phyloP scores from a whole-genome alignment of 805 yeast species.

The Blastobotrys parvus region DNA sequence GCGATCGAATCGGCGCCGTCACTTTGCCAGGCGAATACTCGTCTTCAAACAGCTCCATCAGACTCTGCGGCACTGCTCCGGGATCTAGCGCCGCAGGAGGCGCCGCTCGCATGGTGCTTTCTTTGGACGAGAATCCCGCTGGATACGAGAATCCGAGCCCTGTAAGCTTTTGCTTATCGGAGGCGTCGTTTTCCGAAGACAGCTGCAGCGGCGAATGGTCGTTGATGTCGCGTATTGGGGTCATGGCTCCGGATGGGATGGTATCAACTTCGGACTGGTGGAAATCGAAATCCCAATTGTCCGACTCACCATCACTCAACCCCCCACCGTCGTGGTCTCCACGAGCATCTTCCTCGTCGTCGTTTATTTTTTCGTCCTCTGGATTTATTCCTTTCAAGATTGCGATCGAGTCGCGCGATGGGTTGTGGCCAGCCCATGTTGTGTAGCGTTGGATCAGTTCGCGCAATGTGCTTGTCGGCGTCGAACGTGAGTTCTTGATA shows the following conservation, averaged over 20 bases:
- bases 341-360: background rate
- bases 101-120: background rate
- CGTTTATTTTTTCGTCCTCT: conserved; percentile 7
- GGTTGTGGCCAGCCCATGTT: conserved; percentile 51
- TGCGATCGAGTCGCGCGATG: conserved; percentile 33
- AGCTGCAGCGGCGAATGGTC: background rate
- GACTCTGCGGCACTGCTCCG: conserved; percentile 59
- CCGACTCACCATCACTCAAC: conserved; percentile 5
- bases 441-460: conserved; percentile 55
- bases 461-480: conserved; percentile 52
- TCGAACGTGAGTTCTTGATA: conserved; percentile 50
- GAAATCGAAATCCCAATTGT: conserved; percentile 58
- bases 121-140: background rate
- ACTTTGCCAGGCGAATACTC: conserved; percentile 26
- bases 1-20: background rate
- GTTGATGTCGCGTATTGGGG: background rate
- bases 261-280: conserved; percentile 40
- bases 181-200: background rate
- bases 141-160: background rate
- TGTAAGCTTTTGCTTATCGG: background rate
- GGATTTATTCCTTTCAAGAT: conserved; percentile 20
- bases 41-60: conserved; percentile 62
- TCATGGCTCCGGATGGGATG: background rate
- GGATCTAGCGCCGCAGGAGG: conserved; percentile 2
- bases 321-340: background rate